Conservation (phyloP, 176 grass and related monocot species). For the Triticum turgidum region DNA sequence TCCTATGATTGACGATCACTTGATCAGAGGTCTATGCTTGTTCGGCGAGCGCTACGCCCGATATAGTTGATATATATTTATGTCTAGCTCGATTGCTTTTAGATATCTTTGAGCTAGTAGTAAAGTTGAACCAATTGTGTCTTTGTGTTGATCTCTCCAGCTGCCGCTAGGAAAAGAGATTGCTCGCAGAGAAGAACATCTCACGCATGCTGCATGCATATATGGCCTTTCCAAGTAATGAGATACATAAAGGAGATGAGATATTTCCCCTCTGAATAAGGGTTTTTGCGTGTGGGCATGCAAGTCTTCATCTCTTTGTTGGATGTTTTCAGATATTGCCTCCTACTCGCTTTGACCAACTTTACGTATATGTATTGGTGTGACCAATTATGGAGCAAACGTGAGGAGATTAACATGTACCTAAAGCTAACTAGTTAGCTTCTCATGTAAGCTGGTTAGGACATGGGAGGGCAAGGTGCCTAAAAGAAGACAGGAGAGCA, state of each 20-base stretch:
- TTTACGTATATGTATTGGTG: background rate
- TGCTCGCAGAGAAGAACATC: background rate
- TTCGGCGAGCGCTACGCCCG: constrained; percentile 4
- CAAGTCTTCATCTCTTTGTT: too few relatives aligned
- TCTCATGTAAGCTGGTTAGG: background rate
- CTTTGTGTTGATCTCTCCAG: constrained; percentile 27
- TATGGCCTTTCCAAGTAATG: background rate
- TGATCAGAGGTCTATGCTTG: constrained; percentile 27
- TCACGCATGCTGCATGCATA: background rate
- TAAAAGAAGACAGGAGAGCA: background rate
- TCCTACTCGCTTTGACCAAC: background rate
- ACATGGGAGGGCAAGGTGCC: background rate
- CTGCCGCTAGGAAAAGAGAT: constrained; percentile 1
- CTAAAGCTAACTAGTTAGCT: background rate
- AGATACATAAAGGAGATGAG: background rate
- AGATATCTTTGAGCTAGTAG: background rate
- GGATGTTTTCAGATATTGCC: too few relatives aligned
- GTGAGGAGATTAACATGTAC: background rate
- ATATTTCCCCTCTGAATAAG: background rate
- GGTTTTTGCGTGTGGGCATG: background rate
- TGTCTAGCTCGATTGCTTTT: constrained; percentile 16
- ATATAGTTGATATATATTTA: constrained; percentile 12
- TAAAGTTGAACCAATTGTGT: constrained; percentile 19
- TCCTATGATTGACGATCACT: constrained; percentile 15
- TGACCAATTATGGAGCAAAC: background rate